Percentiles rank a stretch among this genome's conserved stretches.
phyloP scores from a whole-genome alignment of 805 yeast species.

The Kluyveromyces wickerhamii region DNA sequence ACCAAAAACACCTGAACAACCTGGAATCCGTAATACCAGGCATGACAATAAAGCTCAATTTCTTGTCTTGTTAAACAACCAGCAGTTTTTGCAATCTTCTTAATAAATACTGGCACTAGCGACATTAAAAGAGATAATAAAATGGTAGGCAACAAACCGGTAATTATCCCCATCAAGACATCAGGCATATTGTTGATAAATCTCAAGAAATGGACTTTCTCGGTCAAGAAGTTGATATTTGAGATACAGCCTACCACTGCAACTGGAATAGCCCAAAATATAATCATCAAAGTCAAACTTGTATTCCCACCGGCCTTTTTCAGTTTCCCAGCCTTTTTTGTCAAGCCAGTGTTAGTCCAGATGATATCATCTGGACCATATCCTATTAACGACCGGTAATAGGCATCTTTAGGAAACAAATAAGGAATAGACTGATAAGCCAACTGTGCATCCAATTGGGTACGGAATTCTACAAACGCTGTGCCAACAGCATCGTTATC shows the following conservation, averaged over 20 bases:
- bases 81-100: constrained; percentile 62
- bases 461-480: constrained; percentile 72
- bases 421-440: constrained; percentile 78
- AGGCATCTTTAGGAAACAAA: constrained; percentile 36
- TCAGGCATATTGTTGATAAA: constrained; percentile 72
- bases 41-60: constrained; percentile 75
- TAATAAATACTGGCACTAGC: constrained; percentile 76
- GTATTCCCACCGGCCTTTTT: constrained; percentile 54
- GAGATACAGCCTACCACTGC: constrained; percentile 96
- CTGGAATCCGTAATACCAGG: constrained; percentile 85
- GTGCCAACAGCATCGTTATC: constrained; percentile 50
- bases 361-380: constrained; percentile 73
- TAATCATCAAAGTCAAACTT: constrained; percentile 56
- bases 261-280: constrained; percentile 95
- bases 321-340: constrained; percentile 46
- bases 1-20: constrained; percentile 85
- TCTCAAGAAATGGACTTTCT: constrained; percentile 61
- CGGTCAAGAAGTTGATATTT: constrained; percentile 67
- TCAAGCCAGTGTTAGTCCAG: constrained; percentile 68
- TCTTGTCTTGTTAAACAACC: constrained; percentile 68
- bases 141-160: constrained; percentile 81
- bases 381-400: constrained; percentile 45
- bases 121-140: constrained; percentile 77
- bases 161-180: constrained; percentile 68
- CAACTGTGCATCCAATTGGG: constrained; percentile 80